Evolutionary conservation across 2,329 filamentous ascomycete species (phyloP).

Genomic region (Colletotrichum zoysiae): DNA sequence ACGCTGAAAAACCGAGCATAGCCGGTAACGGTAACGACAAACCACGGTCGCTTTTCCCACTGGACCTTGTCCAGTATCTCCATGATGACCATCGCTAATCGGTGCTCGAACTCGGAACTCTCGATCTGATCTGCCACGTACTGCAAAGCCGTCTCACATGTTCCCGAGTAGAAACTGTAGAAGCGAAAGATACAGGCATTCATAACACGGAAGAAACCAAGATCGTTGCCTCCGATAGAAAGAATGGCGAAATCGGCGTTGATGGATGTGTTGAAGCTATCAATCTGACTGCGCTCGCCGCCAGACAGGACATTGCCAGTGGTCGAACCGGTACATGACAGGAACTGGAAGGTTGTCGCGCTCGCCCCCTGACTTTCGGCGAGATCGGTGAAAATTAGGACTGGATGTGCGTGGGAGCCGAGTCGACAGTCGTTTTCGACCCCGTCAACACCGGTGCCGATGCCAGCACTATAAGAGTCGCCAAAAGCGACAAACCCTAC

Average conservation of each 20-base stretch:
- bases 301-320: constrained; percentile 55
- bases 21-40: constrained; percentile 59
- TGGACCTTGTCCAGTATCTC: constrained; percentile 58
- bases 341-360: constrained; percentile 56
- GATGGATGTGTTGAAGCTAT: constrained; percentile 53
- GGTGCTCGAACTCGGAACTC: constrained; percentile 54
- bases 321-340: constrained; percentile 61
- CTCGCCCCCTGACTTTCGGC: constrained; percentile 45
- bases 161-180: constrained; percentile 62
- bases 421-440: constrained; percentile 57
- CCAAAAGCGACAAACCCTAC: constrained; percentile 56
- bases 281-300: constrained; percentile 56
- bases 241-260: constrained; percentile 59
- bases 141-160: constrained; percentile 56
- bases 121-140: constrained; percentile 51
- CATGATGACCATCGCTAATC: constrained; percentile 54
- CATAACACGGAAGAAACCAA: constrained; percentile 63
- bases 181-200: constrained; percentile 64
- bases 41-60: constrained; percentile 60
- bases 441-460: constrained; percentile 58
- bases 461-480: constrained; percentile 63
- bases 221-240: constrained; percentile 63
- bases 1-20: constrained; percentile 64
- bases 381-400: constrained; percentile 56
- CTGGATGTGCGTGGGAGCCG: constrained; percentile 57